Evolutionary conservation across 768 basidiomycete species (phyloP), one percentile per base, ranked within the genome.

Genomic region (Lentinula sp.): DNA sequence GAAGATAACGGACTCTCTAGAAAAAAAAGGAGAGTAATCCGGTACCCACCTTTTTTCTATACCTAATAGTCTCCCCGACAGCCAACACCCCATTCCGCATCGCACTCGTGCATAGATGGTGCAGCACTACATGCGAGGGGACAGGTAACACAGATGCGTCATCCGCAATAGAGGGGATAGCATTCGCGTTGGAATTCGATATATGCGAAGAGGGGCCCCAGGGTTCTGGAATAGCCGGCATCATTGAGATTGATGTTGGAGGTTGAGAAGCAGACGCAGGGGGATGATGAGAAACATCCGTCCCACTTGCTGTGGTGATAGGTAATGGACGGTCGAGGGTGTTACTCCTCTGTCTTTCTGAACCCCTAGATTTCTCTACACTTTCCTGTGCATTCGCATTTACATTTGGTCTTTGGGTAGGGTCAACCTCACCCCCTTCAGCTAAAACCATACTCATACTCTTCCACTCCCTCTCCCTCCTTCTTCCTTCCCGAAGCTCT

Each of bases 71-170:
- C 62, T 86, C 93, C 32, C 88, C 95, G 5, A 98, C 94, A 42
- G 94, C 95, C 53, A 98, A 73, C 50, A 96, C 93, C 6, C 93
- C 95, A 71, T 95, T 95, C 73, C 86, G 81, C 63, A 98, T 98
- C 56, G 95, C 95, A 68, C 93, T 96, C 63, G 95, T 97, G 63
- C 92, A 92, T 67, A 98, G 74, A 73, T 98, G 95, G 67, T 97
- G 94, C 64, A 98, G 77, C 23, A 98, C 93, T 41, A 93, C 93
- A 76, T 98, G 95, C 41, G 86, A 90, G 20, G 95, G 95, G 20
- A 97, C 93, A 15, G 96, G 90, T 64, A 98, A 73, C 60, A 98
- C 93, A 52, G 88, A 89, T 56, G 85, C 90, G 69, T 98, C 95
- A 73, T 98, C 95, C 16, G 86, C 83, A 68, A 87, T 65, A n/a